These are phyloP conservation scores for Dovyalis caffra DNA, from an alignment of 345 rosid genomes.

Conservation along the genomic window DNA sequence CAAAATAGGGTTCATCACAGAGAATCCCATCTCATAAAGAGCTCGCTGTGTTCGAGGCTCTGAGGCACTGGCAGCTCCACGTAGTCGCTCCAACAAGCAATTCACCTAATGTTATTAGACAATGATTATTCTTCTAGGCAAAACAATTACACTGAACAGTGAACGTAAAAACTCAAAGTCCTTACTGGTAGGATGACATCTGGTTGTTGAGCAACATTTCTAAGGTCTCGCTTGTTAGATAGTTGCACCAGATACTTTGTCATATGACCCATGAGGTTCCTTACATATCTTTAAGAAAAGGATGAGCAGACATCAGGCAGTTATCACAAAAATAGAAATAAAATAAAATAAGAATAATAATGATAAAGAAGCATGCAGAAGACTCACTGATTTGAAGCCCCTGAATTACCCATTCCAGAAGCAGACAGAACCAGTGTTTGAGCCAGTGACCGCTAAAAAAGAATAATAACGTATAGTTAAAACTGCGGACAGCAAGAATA, in stretches of 20 bases:
- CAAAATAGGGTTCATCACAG: slow-evolving; percentile 67
- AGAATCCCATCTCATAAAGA: slow-evolving; percentile 83
- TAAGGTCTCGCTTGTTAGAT: slow-evolving; percentile 70
- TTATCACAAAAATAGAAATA: slow-evolving; percentile 1
- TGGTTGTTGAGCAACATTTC: slow-evolving; percentile 76
- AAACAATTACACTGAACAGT: slow-evolving; percentile 9
- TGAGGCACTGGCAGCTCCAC: slow-evolving; percentile 93
- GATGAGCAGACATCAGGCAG: background rate
- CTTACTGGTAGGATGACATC: slow-evolving; percentile 78
- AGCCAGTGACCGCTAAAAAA: slow-evolving; percentile 81
- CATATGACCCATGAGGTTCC: slow-evolving; percentile 74
- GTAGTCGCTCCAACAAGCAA: slow-evolving; percentile 86
- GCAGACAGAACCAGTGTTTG: slow-evolving; percentile 93
- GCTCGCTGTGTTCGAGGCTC: slow-evolving; percentile 95
- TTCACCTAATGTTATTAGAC: slow-evolving; percentile 52
- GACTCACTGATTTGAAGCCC: slow-evolving; percentile 87
- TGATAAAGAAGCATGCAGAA: slow-evolving; percentile 7
- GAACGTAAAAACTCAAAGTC: slow-evolving; percentile 16
- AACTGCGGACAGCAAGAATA: background rate
- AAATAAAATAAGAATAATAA: slow-evolving; percentile 19
- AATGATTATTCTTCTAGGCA: slow-evolving; percentile 5
- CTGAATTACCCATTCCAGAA: slow-evolving; percentile 71
- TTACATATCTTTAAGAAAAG: slow-evolving; percentile 63
- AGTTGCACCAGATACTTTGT: slow-evolving; percentile 67
- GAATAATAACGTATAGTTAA: slow-evolving; percentile 18